These are phyloP conservation scores for Eimeria acervulina DNA, from an alignment of 169 alveolate genomes.

Conservation along the genomic window DNA sequence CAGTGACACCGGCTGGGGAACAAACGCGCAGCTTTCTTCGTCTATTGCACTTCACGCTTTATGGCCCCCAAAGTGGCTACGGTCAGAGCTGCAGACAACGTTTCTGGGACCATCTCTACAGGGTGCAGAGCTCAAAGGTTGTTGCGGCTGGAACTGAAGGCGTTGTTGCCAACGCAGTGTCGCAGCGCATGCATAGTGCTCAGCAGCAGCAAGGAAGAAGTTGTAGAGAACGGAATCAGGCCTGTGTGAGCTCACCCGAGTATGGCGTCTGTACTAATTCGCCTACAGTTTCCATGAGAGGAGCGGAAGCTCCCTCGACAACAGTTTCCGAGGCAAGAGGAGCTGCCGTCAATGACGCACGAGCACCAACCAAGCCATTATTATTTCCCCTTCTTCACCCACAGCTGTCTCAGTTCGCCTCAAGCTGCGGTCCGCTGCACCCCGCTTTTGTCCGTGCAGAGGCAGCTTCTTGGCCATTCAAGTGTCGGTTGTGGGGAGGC, in stretches of 20 bases:
- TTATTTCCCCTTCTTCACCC: slow-evolving; percentile 74
- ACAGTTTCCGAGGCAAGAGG: not conserved
- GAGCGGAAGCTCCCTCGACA: not conserved
- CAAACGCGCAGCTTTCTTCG: not conserved
- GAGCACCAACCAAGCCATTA: slow-evolving; percentile 1
- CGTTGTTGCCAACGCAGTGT: not conserved
- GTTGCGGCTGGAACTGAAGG: not conserved
- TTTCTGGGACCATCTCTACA: slow-evolving; percentile 29
- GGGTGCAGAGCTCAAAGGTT: slow-evolving; percentile 15
- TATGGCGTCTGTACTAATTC: not conserved
- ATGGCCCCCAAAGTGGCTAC: slow-evolving; percentile 48
- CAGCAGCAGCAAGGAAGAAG: not conserved
- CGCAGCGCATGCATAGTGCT: not conserved
- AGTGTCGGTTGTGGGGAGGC: slow-evolving; percentile 79
- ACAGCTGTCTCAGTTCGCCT: slow-evolving; percentile 76
- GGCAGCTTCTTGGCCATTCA: slow-evolving; percentile 58
- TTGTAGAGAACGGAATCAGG: not conserved
- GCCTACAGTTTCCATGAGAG: not conserved
- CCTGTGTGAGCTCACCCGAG: not conserved
- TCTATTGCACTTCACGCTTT: slow-evolving; percentile 2
- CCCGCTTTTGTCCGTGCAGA: slow-evolving; percentile 79
- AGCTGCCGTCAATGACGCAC: not conserved
- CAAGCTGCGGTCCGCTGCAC: slow-evolving; percentile 80
- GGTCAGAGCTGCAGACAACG: slow-evolving; percentile 44
- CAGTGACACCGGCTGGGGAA: not conserved